Base-by-base conservation (phyloP, 768 basidiomycete genomes). In the Phylloporus sp. region DNA sequence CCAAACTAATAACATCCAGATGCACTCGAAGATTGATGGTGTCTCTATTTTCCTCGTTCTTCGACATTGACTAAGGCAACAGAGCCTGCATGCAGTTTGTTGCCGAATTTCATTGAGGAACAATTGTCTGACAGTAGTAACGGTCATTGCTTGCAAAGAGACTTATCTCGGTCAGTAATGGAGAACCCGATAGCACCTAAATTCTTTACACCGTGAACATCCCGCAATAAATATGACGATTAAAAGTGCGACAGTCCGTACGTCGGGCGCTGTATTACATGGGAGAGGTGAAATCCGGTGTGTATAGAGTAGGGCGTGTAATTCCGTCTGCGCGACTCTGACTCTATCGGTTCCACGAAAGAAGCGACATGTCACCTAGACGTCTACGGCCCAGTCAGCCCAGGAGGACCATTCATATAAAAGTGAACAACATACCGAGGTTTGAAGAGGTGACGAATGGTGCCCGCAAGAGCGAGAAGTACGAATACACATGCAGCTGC, bases 381-480 rank as follows among this genome's bases (percentile, higher is more conserved):
- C 88, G 87, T 65, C 88, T 89, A 55, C 22, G 44, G 49, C 27
- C 44, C 34, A 17, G 32, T 60, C 22, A 51, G 34, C 46, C 18
- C 0, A 21, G 20, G 14, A 14, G 23, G 34, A 28, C 8, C 9
- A 7, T 18, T 22, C 24, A 3, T 7, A 33, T 13, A 32, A 10
- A 52, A 27, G 36, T 17, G 4, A 49, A 40, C 55, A 10, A 61
- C 74, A 44, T 58, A 89, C 85, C 96, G 84, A 50, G 96, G 96
- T 63, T 85, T 92, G 69, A 97, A 78, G 48, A 96, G 70, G 71
- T 99, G 95, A 48, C 93, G 80, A 39, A 88, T 79, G n/a, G 92
- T 89, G 21, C 96, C 91, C 21, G 83, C 76, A 39, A 98, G 66
- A 21, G 90, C 93, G 33, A 99, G 79, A 11, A 90, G 72, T 15